Evolutionary conservation across 805 yeast species (phyloP), one percentile per base, ranked within the genome.

Genomic region (Candida dajiaensis): DNA sequence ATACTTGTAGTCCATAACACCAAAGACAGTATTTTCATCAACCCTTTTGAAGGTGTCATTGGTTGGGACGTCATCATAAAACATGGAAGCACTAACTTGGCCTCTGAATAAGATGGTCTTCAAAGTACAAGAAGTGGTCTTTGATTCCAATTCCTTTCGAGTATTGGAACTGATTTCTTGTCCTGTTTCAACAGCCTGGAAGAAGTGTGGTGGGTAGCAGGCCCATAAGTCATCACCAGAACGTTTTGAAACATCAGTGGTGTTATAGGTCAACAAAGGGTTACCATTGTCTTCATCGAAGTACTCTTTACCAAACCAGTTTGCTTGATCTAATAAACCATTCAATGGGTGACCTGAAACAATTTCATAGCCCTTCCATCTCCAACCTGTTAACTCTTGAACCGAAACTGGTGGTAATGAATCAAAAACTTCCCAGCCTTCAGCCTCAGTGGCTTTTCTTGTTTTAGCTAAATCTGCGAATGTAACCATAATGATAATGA

Each of bases 301-400:
- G 21, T 23, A 39, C 19, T 39, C 41, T 20, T 39, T 39, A 23
- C 41, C 41, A 39, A 23, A 39, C 41, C 41, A 39, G 12, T 25
- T 39, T 15, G 29, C 20, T 18, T 22, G 15, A 12, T n/a, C 29
- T n/a, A 39, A 18, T 20, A 16, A 28, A 5, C 41, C 41, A 15
- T 39, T 39, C 41, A 39, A 39, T 25, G 41, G 41, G 23, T 39
- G 41, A 11, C 31, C 41, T 12, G 20, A 22, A n/a, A n/a, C 33
- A 25, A 39, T 25, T 18, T 39, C 41, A 19, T 23, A 39, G 1
- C 31, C 41, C 23, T 39, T 39, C 41, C 41, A 39, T 39, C 41
- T 39, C 19, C 25, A 39, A 20, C 41, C 41, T 22, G 20, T n/a
- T n/a, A 39, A 23, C 16, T 39, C 41, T 12, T 39, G 31, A 16